Conservation (phyloP, 2,329 filamentous ascomycete species). For the Neonectria sp. region DNA sequence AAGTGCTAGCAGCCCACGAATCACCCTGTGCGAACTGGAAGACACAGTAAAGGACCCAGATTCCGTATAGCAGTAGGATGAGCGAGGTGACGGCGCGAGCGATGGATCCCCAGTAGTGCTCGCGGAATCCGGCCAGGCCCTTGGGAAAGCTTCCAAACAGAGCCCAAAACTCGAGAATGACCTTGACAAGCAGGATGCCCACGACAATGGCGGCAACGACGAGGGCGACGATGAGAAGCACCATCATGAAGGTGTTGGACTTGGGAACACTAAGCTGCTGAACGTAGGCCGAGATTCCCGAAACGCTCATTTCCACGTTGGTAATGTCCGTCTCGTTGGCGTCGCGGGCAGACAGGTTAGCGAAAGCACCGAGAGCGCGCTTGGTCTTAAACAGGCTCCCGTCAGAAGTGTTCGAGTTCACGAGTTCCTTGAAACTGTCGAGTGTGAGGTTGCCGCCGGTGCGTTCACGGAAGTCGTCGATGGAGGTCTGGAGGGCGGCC, state of each 20-base stretch:
- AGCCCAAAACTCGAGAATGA: constrained; percentile 91
- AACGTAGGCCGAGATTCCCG: constrained; percentile 86
- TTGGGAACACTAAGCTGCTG: constrained; percentile 88
- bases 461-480: constrained; percentile 84
- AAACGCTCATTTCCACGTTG: constrained; percentile 68
- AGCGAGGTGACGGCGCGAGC: constrained; percentile 90
- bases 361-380: constrained; percentile 65
- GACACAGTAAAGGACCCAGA: constrained; percentile 96
- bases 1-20: constrained; percentile 90
- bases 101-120: constrained; percentile 96
- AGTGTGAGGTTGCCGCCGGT: constrained; percentile 91
- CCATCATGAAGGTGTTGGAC: constrained; percentile 96
- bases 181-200: constrained; percentile 89
- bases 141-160: constrained; percentile 91
- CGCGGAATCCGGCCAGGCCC: constrained; percentile 85
- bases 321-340: constrained; percentile 46
- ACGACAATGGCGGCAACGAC: constrained; percentile 87
- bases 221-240: constrained; percentile 90
- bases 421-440: constrained; percentile 80
- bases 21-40: constrained; percentile 96
- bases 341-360: constrained; percentile 68
- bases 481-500: constrained; percentile 83
- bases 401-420: constrained; percentile 66
- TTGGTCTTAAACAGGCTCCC: constrained; percentile 63
- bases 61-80: constrained; percentile 91